These are phyloP conservation scores for Silene coronaria DNA, from an alignment of 179 eudicot species.

Conservation along the genomic window DNA sequence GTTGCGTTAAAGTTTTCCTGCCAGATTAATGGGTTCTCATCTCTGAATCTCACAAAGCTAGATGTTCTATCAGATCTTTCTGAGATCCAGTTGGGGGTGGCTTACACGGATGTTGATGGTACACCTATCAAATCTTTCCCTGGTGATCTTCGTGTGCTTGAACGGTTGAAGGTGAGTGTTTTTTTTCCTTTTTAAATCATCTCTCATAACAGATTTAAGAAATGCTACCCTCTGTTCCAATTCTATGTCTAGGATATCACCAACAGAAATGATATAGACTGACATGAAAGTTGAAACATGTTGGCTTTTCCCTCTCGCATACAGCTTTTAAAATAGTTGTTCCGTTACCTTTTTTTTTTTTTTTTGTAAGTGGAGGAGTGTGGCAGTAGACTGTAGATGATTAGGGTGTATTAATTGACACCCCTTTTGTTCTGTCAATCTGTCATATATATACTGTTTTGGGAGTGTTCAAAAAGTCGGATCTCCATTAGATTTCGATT, in stretches of 20 bases:
- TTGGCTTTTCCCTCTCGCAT: not conserved
- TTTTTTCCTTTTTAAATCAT: not conserved
- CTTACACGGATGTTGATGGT: conserved; percentile 67
- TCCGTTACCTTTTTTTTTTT: not conserved
- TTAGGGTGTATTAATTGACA: too few species aligned
- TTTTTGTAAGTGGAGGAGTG: not conserved
- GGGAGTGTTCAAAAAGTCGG: not conserved
- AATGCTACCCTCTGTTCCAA: not conserved
- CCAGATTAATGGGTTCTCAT: conserved; percentile 84
- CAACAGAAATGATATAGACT: too few species aligned
- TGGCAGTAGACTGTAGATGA: not conserved
- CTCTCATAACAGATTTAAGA: not conserved
- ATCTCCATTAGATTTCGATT: not conserved
- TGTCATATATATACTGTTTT: not conserved
- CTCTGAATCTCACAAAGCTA: conserved; percentile 88
- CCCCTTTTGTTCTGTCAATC: not conserved
- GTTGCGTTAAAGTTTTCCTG: conserved; percentile 76
- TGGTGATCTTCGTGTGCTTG: conserved; percentile 66
- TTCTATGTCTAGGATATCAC: too few species aligned
- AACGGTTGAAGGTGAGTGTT: conserved; percentile 61
- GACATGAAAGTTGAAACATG: not conserved
- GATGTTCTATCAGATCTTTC: conserved; percentile 86
- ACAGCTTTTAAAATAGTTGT: not conserved
- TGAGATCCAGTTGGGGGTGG: conserved; percentile 78
- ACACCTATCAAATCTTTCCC: conserved; percentile 70